Base-by-base conservation (phyloP, 805 yeast species). In the Barnettozyma wickerhamii region DNA sequence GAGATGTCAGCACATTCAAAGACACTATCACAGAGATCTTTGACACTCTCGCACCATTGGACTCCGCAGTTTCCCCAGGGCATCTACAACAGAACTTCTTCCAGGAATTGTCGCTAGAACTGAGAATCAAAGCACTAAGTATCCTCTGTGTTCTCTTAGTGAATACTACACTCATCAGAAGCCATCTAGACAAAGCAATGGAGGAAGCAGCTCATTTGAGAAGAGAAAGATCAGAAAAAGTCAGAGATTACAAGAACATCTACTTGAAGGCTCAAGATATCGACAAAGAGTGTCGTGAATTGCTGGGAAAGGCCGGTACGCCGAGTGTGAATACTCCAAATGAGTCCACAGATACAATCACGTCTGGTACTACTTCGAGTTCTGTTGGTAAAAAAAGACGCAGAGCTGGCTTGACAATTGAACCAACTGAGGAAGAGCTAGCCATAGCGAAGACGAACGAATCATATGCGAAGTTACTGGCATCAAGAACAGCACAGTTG, bases 141-240 rank as follows among this genome's bases (percentile, higher is more conserved):
- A 75, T 88, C 15, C 58, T 93, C 23, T 76, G 81, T 47, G 77
- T 81, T 21, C 59, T 90, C 10, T 62, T 86, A 18, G 69, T 77
- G 19, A 75, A 74, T 33, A 77, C 90, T 5, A 62, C 72, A 3
- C 54, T 71, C 1, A 77, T 88, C 20, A 71, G 95, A 51, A 63
- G 65, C 5, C 72, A 77, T 52, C 74, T 87, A 45, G 96, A 87
- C 41, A 68, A 71, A 43, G 77, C 84, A 45, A 68, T 83, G 60
- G 93, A 83, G 19, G 76, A 75, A 24, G 68, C 83, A 1, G 70
- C 85, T 0, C 64, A 65, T 19, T 56, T 83, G 21, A 74, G 95
- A 51, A 72, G 89, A 46, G 81, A 77, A 39, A 71, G 88, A 46
- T 63, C 82, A 29, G 95, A 86, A 38, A 64, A 69, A 28, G 70